Percentiles rank a stretch among this genome's conserved stretches.
Evolutionary conservation across 805 yeast genomes (phyloP).

Genomic region (Wickerhamiella shivajii): DNA sequence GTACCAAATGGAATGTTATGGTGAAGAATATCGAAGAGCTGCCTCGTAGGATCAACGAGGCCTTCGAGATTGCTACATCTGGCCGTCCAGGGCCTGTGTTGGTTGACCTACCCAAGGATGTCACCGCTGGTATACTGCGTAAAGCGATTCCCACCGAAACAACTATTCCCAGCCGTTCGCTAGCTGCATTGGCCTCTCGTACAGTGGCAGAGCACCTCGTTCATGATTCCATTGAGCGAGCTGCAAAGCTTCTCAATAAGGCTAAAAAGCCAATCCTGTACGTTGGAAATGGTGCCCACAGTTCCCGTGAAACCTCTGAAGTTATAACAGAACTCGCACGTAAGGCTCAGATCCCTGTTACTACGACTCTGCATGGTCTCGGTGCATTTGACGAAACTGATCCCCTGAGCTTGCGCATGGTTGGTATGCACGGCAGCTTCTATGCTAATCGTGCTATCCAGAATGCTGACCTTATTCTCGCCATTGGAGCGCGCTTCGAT

Average conservation of each 20-base stretch:
- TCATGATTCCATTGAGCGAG: constrained; percentile 52
- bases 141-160: constrained; percentile 86
- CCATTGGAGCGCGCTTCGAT: constrained; percentile 94
- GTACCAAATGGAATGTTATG: constrained; percentile 99
- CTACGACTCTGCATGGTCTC: constrained; percentile 85
- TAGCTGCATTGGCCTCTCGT: constrained; percentile 52
- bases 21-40: constrained; percentile 87
- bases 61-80: constrained; percentile 87
- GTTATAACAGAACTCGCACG: constrained; percentile 73
- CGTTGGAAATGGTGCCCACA: constrained; percentile 83
- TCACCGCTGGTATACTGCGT: constrained; percentile 79
- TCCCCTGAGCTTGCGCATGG: constrained; percentile 82
- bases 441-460: constrained; percentile 93
- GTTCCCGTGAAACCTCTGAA: constrained; percentile 54
- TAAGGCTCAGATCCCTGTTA: constrained; percentile 86
- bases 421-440: constrained; percentile 97
- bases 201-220: constrained; percentile 59
- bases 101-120: constrained; percentile 96
- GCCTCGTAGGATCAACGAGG: constrained; percentile 92
- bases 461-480: constrained; percentile 81
- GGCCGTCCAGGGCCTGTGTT: constrained; percentile 99
- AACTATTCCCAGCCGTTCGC: constrained; percentile 40
- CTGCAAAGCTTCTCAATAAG: constrained; percentile 62
- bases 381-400: constrained; percentile 92
- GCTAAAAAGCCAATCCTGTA: constrained; percentile 83